A percentile compares a stretch with the other conserved stretches of the same genome.
These are phyloP conservation scores for Cnidoscolus chayamansa DNA, from an alignment of 441 rosid genomes.

Conservation along the genomic window DNA sequence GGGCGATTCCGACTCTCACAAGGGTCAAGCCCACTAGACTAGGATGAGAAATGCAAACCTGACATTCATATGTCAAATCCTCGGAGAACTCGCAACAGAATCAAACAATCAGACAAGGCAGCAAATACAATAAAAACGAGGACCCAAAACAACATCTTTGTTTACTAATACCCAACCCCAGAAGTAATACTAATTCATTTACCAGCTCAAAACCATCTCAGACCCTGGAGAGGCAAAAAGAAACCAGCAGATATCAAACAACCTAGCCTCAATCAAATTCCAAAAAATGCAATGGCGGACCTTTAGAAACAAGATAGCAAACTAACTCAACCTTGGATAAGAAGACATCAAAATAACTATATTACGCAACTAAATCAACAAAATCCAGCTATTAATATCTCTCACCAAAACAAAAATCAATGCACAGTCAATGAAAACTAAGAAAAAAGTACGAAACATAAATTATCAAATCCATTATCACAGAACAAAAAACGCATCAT, in stretches of 20 bases:
- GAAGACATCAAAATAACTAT: background rate
- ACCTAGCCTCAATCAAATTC: background rate
- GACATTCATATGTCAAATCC: no score
- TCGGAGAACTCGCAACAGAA: no score
- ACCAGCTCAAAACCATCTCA: background rate
- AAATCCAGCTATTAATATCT: conserved; percentile 9
- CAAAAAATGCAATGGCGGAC: background rate
- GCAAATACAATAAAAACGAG: no score
- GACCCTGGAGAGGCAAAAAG: background rate
- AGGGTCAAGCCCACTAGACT: no score
- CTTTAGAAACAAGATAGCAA: background rate
- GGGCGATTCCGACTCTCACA: no score
- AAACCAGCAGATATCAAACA: background rate
- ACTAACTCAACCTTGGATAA: conserved; percentile 1
- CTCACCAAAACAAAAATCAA: conserved; percentile 2
- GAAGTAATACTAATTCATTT: background rate
- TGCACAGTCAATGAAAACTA: background rate
- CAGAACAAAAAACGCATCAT: conserved; percentile 12
- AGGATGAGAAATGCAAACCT: no score
- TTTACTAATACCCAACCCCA: background rate
- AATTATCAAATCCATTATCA: background rate
- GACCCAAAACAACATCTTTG: no score
- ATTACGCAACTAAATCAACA: conserved; percentile 18
- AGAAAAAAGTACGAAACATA: conserved; percentile 6
- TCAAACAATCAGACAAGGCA: no score